phyloP scores from a whole-genome alignment of 768 basidiomycete genomes.

The Tricholoma saponaceum region DNA sequence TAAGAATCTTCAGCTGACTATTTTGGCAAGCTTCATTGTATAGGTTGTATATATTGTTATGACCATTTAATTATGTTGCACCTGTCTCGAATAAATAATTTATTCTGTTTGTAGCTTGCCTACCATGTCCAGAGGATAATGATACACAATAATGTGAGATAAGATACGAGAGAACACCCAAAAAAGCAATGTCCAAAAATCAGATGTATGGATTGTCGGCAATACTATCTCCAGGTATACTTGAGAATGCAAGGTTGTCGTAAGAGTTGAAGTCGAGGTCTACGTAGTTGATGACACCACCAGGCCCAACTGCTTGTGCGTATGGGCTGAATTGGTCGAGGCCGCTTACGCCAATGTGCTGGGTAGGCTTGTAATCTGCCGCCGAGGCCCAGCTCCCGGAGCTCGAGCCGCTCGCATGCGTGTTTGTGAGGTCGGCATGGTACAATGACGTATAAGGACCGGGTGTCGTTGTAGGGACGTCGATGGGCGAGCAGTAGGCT shows the following conservation, averaged over 20 bases:
- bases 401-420: conserved; percentile 20
- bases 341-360: conserved; percentile 6
- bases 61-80: neutral
- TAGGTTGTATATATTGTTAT: neutral
- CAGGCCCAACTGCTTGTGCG: conserved; percentile 6
- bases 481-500: conserved; percentile 30
- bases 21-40: neutral
- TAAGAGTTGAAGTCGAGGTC: conserved; percentile 13
- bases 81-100: neutral
- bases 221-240: conserved; percentile 2
- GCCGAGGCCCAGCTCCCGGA: conserved; percentile 16
- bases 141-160: neutral
- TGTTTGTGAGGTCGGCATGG: conserved; percentile 6
- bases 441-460: conserved; percentile 11
- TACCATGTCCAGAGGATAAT: neutral
- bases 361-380: conserved; percentile 11
- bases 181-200: neutral
- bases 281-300: conserved; percentile 12
- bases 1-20: too few relatives aligned
- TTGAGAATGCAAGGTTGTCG: conserved; percentile 4
- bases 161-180: neutral
- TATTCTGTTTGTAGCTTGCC: neutral
- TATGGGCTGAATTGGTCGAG: conserved; percentile 12
- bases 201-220: conserved; percentile 1
- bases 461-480: conserved; percentile 11